phyloP scores from a whole-genome alignment of 441 rosid species.

The Brassica hybrid region DNA sequence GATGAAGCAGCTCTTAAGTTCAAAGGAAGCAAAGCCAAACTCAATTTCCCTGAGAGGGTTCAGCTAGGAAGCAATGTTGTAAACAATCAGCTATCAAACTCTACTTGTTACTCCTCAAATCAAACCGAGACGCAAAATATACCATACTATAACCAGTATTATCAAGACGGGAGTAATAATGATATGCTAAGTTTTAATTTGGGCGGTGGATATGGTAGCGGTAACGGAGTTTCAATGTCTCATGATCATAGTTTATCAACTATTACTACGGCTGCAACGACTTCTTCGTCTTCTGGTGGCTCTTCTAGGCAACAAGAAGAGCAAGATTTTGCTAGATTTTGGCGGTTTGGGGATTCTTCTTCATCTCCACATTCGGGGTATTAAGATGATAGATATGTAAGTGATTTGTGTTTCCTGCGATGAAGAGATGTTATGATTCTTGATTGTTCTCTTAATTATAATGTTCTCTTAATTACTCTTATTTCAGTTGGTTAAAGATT shows the following conservation, averaged over 20 bases:
- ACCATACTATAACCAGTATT: conserved; percentile 33
- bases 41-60: conserved; percentile 89
- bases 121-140: conserved; percentile 26
- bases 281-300: conserved; percentile 50
- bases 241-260: conserved; percentile 36
- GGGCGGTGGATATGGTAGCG: conserved; percentile 26
- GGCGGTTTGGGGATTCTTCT: conserved; percentile 58
- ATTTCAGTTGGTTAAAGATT: neutral
- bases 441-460: conserved; percentile 9
- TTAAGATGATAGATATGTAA: conserved; percentile 7
- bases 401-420: conserved; percentile 8
- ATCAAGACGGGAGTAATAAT: conserved; percentile 35
- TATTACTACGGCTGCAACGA: conserved; percentile 34
- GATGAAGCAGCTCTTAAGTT: conserved; percentile 90
- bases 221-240: conserved; percentile 28
- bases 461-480: conserved; percentile 4
- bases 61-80: conserved; percentile 36
- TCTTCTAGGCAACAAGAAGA: conserved; percentile 48
- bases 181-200: conserved; percentile 35
- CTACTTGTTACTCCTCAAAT: conserved; percentile 27
- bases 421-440: conserved; percentile 14
- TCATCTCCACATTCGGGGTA: conserved; percentile 36
- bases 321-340: conserved; percentile 42
- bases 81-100: conserved; percentile 25
- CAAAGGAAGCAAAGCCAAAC: conserved; percentile 94